These are phyloP conservation scores for Septoria petroselini DNA, from an alignment of 2,329 filamentous ascomycete genomes.

Conservation along the genomic window DNA sequence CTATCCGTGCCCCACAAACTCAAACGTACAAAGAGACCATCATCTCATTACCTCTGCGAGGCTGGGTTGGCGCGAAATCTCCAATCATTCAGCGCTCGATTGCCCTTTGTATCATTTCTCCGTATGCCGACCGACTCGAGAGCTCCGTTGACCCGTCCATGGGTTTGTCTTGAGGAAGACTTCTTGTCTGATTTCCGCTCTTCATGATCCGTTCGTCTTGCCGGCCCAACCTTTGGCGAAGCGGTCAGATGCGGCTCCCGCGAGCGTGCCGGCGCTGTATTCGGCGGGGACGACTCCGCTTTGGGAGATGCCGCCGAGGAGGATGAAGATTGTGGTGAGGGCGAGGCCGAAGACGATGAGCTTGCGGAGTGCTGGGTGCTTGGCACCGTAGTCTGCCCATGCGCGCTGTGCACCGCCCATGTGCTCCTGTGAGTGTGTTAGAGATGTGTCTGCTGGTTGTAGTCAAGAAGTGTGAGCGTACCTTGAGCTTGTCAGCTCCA, in stretches of 20 bases:
- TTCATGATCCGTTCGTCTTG: conserved; percentile 20
- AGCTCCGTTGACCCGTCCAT: too few species aligned
- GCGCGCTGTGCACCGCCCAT: conserved; percentile 67
- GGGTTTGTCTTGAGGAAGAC: too few species aligned
- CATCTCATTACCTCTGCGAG: too few species aligned
- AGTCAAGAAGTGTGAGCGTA: neutral
- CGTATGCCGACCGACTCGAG: too few species aligned
- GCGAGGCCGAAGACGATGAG: conserved; percentile 65
- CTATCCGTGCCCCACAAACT: too few species aligned
- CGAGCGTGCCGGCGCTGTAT: conserved; percentile 27
- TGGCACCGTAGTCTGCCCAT: conserved; percentile 82
- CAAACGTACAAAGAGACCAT: too few species aligned
- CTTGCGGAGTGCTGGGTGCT: conserved; percentile 74
- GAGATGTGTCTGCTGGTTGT: neutral
- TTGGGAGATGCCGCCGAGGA: conserved; percentile 55
- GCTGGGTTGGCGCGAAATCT: neutral
- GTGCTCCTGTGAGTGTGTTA: conserved; percentile 53
- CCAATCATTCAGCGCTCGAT: neutral
- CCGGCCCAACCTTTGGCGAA: conserved; percentile 20
- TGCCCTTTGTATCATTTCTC: too few species aligned
- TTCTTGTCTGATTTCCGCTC: neutral
- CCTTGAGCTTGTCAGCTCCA: conserved; percentile 73
- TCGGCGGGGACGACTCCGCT: conserved; percentile 27
- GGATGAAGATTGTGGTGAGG: conserved; percentile 63
- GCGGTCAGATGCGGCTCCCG: conserved; percentile 15